A percentile compares a stretch with the other conserved stretches of the same genome.
Evolutionary conservation across 495 filamentous ascomycete species (phyloP).

Genomic region (Tuber umbilicatum): DNA sequence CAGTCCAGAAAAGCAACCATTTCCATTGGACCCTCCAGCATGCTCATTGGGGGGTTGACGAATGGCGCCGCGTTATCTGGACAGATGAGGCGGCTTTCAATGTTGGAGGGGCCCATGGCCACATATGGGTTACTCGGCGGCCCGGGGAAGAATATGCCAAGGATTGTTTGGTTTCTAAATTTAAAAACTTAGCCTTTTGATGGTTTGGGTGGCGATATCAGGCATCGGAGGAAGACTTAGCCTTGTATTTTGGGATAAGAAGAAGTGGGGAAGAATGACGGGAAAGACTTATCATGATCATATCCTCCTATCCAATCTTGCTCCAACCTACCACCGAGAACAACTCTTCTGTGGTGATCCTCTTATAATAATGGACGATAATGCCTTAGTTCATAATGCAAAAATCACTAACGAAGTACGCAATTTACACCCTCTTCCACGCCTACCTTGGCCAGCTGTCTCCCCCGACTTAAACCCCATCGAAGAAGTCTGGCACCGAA

Average conservation of each 20-base stretch:
- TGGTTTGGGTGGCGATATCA: slow-evolving; percentile 12
- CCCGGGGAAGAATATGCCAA: slow-evolving; percentile 6
- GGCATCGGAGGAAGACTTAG: background rate
- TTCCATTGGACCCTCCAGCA: no score
- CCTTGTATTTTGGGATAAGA: no score
- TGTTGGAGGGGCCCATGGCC: slow-evolving; percentile 5
- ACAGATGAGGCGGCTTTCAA: slow-evolving; percentile 17
- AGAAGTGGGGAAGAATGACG: no score
- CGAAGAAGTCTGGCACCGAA: slow-evolving; percentile 3
- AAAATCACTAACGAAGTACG: background rate
- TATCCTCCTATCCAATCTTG: background rate
- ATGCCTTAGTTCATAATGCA: background rate
- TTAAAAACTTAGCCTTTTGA: slow-evolving; percentile 9
- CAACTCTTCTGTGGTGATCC: background rate
- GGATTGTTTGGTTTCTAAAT: slow-evolving; percentile 18
- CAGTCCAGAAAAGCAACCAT: no score
- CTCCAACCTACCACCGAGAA: background rate
- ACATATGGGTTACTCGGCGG: slow-evolving; percentile 5
- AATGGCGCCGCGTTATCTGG: slow-evolving; percentile 11
- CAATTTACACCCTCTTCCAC: background rate
- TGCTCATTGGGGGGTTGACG: background rate
- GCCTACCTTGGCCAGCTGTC: slow-evolving; percentile 5
- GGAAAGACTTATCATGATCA: background rate
- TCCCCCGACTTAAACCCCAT: slow-evolving; percentile 9
- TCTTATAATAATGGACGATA: slow-evolving; percentile 2